Base-by-base conservation (phyloP, 2,329 filamentous ascomycete species). In the Fusarium duplospermum region DNA sequence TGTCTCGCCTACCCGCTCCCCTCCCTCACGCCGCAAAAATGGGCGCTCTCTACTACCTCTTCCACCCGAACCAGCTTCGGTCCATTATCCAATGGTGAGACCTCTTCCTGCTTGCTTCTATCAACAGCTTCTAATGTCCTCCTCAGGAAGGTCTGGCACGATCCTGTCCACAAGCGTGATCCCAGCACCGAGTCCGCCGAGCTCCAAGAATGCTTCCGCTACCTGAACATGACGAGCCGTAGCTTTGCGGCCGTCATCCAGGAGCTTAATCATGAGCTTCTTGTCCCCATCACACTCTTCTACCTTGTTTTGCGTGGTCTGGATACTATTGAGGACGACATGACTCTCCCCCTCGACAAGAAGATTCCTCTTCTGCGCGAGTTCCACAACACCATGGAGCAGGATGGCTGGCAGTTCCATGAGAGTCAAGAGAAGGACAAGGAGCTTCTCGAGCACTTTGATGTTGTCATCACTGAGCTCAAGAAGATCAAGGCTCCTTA, bases 241-340 rank as follows among this genome's bases (percentile, higher is more conserved):
- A 98, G 95, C 82, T 99, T 99, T 83, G 88, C 93, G 62, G 89
- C 94, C 56, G 96, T 99, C 81, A 99, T 99, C 74, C 91, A 97
- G 84, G 96, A 99, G 85, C 89, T 99, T 50, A 95, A 98, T 81
- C 95, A 95, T 1, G 96, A 99, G 84, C 91, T 99, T 35, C 90
- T 98, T 38, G 90, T 98, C 45, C 95, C 96, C 27, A 89, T 98
- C 54, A 91, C 92, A 65, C 87, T 98, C 11, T 99, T 99, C 88
- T 99, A 99, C 86, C 90, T 99, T 31, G 90, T 94, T 62, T 89
- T 99, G 64, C 94, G 96, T 70, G 96, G 94, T 56, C 89, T 99
- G 60, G 96, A 99, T 83, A 99, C 96, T n/a, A 94, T 99, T 70
- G 96, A 99, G 85, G 96, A 99, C 87, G 96, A 99, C 84, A 98